Evolutionary conservation across 129 eudicot genomes (phyloP).

Genomic region (Silybum marianum): DNA sequence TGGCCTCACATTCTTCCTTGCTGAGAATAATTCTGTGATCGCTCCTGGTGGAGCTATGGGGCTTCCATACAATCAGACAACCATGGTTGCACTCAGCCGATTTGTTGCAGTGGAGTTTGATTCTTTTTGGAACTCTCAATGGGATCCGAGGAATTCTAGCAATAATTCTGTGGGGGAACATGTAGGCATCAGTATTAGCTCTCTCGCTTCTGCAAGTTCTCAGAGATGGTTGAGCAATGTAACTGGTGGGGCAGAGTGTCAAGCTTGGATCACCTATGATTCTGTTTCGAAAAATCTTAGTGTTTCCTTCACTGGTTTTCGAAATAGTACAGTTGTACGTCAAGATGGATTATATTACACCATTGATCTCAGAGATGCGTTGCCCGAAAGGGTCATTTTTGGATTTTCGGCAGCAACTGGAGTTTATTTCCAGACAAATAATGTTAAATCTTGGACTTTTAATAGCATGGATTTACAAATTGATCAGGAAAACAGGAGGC

Average conservation of each 20-base stretch:
- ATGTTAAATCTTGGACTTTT: constrained; percentile 40
- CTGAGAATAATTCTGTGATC: neutral
- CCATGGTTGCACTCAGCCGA: neutral
- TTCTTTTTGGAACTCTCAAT: too few relatives aligned
- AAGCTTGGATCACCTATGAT: constrained; percentile 17
- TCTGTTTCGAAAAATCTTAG: neutral
- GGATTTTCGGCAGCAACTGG: constrained; percentile 22
- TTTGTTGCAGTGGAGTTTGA: constrained; percentile 52
- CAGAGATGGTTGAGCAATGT: constrained; percentile 27
- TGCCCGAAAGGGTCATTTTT: neutral
- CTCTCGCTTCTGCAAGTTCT: constrained; percentile 12
- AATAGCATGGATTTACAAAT: constrained; percentile 13
- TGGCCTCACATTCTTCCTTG: constrained; percentile 38
- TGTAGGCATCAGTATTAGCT: constrained; percentile 43
- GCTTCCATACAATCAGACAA: neutral
- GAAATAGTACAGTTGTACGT: neutral
- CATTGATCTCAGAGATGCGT: neutral
- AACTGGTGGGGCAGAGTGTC: constrained; percentile 3
- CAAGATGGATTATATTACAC: neutral
- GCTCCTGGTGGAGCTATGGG: neutral
- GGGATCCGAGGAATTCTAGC: too few relatives aligned
- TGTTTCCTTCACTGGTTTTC: neutral
- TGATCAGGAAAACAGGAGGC: neutral
- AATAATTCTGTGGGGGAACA: neutral
- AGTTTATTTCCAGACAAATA: constrained; percentile 3